Evolutionary conservation across 805 yeast species (phyloP).

Genomic region (Wickerhamomyces chaumierensis): DNA sequence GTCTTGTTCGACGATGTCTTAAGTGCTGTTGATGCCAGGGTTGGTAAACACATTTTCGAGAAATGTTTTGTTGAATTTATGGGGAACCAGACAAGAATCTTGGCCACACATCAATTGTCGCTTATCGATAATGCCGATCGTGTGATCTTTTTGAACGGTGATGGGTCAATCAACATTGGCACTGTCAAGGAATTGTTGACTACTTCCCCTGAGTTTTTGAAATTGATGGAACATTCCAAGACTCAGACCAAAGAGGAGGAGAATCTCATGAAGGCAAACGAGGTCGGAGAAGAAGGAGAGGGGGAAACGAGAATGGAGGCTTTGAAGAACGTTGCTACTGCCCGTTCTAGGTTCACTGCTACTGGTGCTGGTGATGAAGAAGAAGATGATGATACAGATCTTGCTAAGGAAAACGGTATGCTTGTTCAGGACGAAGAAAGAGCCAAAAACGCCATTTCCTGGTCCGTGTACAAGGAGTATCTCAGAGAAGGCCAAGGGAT

Average conservation of each 20-base stretch:
- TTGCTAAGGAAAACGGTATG: constrained; percentile 22
- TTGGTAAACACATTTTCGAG: constrained; percentile 58
- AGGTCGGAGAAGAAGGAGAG: constrained; percentile 10
- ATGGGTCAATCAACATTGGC: constrained; percentile 49
- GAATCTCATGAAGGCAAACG: constrained; percentile 20
- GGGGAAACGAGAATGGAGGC: constrained; percentile 8
- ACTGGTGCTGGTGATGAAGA: not conserved
- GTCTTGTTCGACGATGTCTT: constrained; percentile 59
- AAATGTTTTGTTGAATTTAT: constrained; percentile 46
- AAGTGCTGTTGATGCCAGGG: constrained; percentile 71
- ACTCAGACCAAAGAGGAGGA: constrained; percentile 15
- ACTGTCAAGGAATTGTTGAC: constrained; percentile 35
- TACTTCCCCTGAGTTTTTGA: constrained; percentile 31
- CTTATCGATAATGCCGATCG: constrained; percentile 53
- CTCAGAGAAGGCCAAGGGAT: constrained; percentile 44
- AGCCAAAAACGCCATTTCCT: constrained; percentile 43
- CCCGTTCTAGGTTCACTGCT: too few species aligned
- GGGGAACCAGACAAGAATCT: constrained; percentile 42
- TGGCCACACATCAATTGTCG: constrained; percentile 72
- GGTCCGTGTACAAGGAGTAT: constrained; percentile 39
- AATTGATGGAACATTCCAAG: constrained; percentile 33
- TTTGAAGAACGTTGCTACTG: too few species aligned
- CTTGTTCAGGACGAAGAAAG: constrained; percentile 40
- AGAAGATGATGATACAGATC: constrained; percentile 5
- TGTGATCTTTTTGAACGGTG: constrained; percentile 50